Conservation (phyloP, 1,284 basidiomycete genomes). For the Rhodotorula sp. region DNA sequence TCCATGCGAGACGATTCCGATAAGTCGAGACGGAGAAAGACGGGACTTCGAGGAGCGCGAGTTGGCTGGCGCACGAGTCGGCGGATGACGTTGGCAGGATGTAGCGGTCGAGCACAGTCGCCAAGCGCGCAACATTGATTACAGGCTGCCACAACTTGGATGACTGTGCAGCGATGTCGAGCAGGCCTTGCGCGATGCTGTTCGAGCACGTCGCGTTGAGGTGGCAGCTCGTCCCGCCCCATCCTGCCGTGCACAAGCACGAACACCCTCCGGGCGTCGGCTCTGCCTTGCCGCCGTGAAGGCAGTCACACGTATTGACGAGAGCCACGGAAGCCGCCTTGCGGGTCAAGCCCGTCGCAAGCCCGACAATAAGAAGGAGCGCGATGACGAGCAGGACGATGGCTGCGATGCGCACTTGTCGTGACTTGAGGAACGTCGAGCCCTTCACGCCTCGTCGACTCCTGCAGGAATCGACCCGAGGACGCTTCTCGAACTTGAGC, state of each 20-base stretch:
- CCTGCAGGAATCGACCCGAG: no score
- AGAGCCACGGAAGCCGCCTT: neutral
- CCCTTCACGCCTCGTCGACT: neutral
- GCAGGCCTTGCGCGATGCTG: conserved; percentile 24
- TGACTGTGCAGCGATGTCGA: conserved; percentile 18
- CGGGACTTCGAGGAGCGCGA: conserved; percentile 19
- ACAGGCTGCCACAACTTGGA: conserved; percentile 21
- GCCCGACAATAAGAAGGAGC: conserved; percentile 3
- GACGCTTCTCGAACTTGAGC: neutral
- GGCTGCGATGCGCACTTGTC: neutral
- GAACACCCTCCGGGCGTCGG: neutral
- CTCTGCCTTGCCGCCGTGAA: conserved; percentile 5
- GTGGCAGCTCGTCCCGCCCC: conserved; percentile 18
- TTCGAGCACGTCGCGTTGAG: conserved; percentile 33
- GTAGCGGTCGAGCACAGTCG: conserved; percentile 1
- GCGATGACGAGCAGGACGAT: neutral
- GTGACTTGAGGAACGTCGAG: neutral
- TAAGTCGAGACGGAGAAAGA: neutral
- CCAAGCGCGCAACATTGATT: conserved; percentile 22
- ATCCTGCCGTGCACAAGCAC: conserved; percentile 8
- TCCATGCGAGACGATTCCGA: conserved; percentile 15
- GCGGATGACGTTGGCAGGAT: conserved; percentile 6
- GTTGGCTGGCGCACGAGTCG: neutral
- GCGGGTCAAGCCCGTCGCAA: neutral
- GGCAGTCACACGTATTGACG: conserved; percentile 1